phyloP scores from a whole-genome alignment of 805 yeast species.

The Saturnispora sanitii region DNA sequence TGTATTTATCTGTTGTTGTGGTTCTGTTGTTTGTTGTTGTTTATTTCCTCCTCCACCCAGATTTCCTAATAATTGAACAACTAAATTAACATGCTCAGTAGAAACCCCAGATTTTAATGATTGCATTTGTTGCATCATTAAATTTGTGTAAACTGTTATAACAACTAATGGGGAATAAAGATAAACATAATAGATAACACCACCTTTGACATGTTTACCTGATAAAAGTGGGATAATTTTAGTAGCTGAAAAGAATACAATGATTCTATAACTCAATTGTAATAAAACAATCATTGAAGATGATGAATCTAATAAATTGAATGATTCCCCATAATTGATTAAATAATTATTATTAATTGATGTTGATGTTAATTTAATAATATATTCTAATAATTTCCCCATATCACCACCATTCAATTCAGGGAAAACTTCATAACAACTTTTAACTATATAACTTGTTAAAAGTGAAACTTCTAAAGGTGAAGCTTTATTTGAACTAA shows the following conservation, averaged over 20 bases:
- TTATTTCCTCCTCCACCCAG: too few species aligned
- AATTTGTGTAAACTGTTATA: constrained; percentile 89
- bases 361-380: too few species aligned
- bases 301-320: too few species aligned
- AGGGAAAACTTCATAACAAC: constrained; percentile 88
- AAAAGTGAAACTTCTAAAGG: constrained; percentile 81
- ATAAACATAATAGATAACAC: constrained; percentile 41
- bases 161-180: constrained; percentile 90
- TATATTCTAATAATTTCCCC: constrained; percentile 25
- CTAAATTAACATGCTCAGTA: too few species aligned
- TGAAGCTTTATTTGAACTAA: constrained; percentile 74
- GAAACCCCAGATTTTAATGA: constrained; percentile 49
- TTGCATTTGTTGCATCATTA: constrained; percentile 82
- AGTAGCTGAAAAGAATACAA: constrained; percentile 83
- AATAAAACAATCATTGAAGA: constrained; percentile 75
- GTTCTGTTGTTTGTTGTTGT: too few species aligned
- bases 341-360: too few species aligned
- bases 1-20: too few species aligned
- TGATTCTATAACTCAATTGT: constrained; percentile 74
- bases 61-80: too few species aligned
- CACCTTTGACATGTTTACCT: constrained; percentile 26
- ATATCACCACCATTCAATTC: constrained; percentile 51
- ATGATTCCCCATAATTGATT: too few species aligned
- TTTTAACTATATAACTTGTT: constrained; percentile 85
- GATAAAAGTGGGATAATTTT: constrained; percentile 67